Conservation (phyloP, 345 rosid genomes). For the Aquilaria sinensis region DNA sequence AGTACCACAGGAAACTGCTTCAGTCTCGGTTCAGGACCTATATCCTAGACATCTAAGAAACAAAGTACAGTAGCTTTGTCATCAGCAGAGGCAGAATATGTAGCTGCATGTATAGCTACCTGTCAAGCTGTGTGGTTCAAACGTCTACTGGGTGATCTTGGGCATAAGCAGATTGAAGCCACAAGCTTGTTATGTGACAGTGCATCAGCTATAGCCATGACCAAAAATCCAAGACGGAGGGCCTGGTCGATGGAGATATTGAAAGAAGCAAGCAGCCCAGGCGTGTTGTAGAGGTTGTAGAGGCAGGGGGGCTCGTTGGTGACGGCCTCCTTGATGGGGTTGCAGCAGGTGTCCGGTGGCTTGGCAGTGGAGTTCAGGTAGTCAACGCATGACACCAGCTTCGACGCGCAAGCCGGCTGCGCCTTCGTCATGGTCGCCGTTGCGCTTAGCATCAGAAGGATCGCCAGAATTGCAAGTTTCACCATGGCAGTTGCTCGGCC, state of each 20-base stretch:
- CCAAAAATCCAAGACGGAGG: not conserved
- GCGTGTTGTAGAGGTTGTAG: slow-evolving; percentile 22
- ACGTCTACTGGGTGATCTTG: too few species aligned
- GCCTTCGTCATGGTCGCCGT: slow-evolving; percentile 8
- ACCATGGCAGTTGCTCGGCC: not conserved
- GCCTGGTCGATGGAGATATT: slow-evolving; percentile 18
- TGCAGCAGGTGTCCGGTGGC: slow-evolving; percentile 24
- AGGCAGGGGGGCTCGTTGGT: slow-evolving; percentile 17
- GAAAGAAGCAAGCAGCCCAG: slow-evolving; percentile 10
- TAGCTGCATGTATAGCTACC: too few species aligned
- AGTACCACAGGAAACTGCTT: too few species aligned
- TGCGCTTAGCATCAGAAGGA: not conserved
- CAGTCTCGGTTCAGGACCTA: too few species aligned
- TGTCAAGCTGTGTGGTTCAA: too few species aligned
- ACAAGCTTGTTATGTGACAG: too few species aligned
- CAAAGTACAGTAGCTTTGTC: too few species aligned
- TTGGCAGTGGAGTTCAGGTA: slow-evolving; percentile 19
- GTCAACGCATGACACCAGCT: slow-evolving; percentile 14
- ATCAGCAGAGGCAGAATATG: too few species aligned
- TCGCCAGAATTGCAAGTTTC: not conserved
- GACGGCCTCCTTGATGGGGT: slow-evolving; percentile 20
- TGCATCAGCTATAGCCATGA: too few species aligned
- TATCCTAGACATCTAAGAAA: too few species aligned
- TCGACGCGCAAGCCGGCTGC: slow-evolving; percentile 19
- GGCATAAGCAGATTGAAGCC: too few species aligned